Base-by-base conservation (phyloP, 371 early-diverging fungal species). In the Chytridium lagenaria region DNA sequence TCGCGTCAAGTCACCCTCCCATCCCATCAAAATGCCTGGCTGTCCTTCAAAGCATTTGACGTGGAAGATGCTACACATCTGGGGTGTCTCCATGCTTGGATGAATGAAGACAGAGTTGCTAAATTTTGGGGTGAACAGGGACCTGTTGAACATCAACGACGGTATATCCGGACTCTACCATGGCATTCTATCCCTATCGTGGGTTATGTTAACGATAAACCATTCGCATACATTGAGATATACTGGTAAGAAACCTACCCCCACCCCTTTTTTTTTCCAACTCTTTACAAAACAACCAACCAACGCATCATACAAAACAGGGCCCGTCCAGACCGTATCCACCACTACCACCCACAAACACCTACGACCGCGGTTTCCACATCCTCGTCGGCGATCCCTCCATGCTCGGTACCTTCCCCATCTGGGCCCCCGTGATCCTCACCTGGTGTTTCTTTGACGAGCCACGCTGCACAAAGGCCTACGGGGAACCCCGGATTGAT, bases 71-170 rank as follows among this genome's bases (percentile, higher is more conserved):
- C n/a, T 15, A 52, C 61, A 7, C 69, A 69, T 68, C 61, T 72
- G 30, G 28, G 59, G 38, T 38, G 31, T 33, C 51, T 77, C 52
- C 71, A 71, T 49, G 30, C 23, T 19, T 77, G 77, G 77, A 78
- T 77, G 71, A 74, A 74, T 70, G 10, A 51, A 5, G 59, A 59
- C 22, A 59, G 77, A 1, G 74, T 77, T n/a, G 22, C 31, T 36
- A 5, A 70, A 10, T 77, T 77, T 51, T 77, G 77, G 77, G 69
- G 65, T 7, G 77, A 77, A 49, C 50, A 23, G n/a, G 77, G 77
- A 22, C 22, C 23, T 22, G 50, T 63, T 30, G 16, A 38, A 26
- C 52, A 77, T 10, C 77, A 77, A 16, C 44, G 15, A 28, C 39
- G 28, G 10, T 77, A 77, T 50, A 22, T 77, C 28, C 12, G 1